Percentiles rank a stretch among this genome's conserved stretches.
phyloP scores from a whole-genome alignment of 2,329 filamentous ascomycete genomes.

The Cytospora schulzeri region DNA sequence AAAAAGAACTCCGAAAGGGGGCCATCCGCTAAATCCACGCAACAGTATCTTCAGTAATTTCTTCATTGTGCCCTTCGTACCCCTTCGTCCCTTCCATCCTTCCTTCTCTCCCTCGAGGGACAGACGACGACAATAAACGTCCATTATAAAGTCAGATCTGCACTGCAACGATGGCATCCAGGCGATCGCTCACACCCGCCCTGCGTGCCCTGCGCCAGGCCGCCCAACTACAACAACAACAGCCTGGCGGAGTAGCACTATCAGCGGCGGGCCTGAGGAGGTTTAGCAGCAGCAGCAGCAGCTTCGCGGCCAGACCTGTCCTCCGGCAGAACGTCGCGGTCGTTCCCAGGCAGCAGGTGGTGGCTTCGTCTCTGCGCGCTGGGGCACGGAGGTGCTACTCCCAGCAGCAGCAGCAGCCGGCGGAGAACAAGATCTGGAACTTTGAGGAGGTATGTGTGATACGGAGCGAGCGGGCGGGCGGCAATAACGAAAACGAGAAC shows the following conservation, averaged over 20 bases:
- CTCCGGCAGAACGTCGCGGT: not conserved
- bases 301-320: not conserved
- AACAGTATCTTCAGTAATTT: too few relatives aligned
- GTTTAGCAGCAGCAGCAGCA: conserved; percentile 2
- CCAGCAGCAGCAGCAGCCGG: conserved; percentile 19
- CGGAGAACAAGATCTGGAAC: conserved; percentile 46
- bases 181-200: conserved; percentile 12
- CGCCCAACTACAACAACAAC: not conserved
- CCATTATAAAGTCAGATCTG: not conserved
- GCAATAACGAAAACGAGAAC: not conserved
- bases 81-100: too few relatives aligned
- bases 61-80: too few relatives aligned
- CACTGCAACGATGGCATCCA: conserved; percentile 22
- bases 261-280: not conserved
- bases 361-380: not conserved
- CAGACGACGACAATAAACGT: not conserved
- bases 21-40: not conserved
- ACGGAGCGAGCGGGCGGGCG: too few relatives aligned
- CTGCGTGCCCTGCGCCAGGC: conserved; percentile 17
- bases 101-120: not conserved
- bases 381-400: conserved; percentile 31
- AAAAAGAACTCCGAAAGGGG: not conserved
- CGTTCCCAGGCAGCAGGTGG: not conserved
- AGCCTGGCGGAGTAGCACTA: not conserved
- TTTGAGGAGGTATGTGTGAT: conserved; percentile 46